Percentiles rank a stretch among this genome's conserved stretches.
These are phyloP conservation scores for Umbelopsis sp. DNA, from an alignment of 192 early-diverging fungal species.

Conservation along the genomic window DNA sequence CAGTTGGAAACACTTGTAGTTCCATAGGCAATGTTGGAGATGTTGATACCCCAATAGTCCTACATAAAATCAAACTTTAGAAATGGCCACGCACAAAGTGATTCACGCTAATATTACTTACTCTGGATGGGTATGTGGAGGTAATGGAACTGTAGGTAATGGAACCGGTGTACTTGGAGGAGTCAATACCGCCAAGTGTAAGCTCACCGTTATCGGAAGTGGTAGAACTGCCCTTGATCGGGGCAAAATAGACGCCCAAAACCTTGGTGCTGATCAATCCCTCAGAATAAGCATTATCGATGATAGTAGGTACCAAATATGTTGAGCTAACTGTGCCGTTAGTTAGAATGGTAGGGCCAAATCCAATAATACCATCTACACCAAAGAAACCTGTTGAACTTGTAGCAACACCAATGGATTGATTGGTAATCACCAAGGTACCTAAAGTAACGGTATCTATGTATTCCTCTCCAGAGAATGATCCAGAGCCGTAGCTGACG, in stretches of 20 bases:
- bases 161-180: slow-evolving; percentile 42
- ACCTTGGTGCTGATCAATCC: slow-evolving; percentile 31
- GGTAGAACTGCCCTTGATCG: slow-evolving; percentile 29
- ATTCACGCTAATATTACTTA: neutral
- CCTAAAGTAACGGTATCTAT: slow-evolving; percentile 23
- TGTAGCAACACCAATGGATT: slow-evolving; percentile 23
- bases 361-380: slow-evolving; percentile 38
- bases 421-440: slow-evolving; percentile 7
- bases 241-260: slow-evolving; percentile 52
- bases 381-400: slow-evolving; percentile 26
- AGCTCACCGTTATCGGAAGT: slow-evolving; percentile 46
- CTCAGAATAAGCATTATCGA: slow-evolving; percentile 25
- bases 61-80: neutral
- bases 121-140: slow-evolving; percentile 18
- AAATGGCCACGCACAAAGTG: neutral
- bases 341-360: slow-evolving; percentile 29
- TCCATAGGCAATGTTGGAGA: slow-evolving; percentile 26
- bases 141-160: slow-evolving; percentile 46
- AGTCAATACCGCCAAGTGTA: slow-evolving; percentile 49
- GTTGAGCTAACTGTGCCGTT: neutral
- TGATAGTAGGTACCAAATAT: slow-evolving; percentile 16
- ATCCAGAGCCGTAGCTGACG: slow-evolving; percentile 29
- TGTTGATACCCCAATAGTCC: slow-evolving; percentile 37
- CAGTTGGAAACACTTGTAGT: slow-evolving; percentile 2
- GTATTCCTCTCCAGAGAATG: slow-evolving; percentile 25